phyloP scores from a whole-genome alignment of 2,329 filamentous ascomycete genomes.

The Aureobasidium sp. region DNA sequence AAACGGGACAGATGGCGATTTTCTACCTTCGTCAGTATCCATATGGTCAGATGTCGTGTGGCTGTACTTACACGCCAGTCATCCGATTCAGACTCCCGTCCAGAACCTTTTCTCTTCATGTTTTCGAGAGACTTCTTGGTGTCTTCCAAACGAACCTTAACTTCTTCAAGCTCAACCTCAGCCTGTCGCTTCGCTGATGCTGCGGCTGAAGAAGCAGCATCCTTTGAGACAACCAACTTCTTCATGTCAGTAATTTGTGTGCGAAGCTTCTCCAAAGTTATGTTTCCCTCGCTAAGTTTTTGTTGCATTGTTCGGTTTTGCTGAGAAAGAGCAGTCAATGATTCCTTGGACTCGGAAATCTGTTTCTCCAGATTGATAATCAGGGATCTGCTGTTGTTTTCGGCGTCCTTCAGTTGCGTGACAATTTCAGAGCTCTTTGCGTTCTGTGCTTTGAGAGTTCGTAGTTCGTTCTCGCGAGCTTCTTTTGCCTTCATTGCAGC shows the following conservation, averaged over 20 bases:
- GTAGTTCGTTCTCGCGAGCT: slow-evolving; percentile 70
- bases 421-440: slow-evolving; percentile 90
- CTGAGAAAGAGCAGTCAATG: slow-evolving; percentile 60
- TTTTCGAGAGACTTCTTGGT: slow-evolving; percentile 75
- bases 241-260: slow-evolving; percentile 72
- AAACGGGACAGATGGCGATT: slow-evolving; percentile 83
- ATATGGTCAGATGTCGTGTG: not conserved
- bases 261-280: slow-evolving; percentile 64
- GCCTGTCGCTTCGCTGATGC: slow-evolving; percentile 53
- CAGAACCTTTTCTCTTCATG: slow-evolving; percentile 76
- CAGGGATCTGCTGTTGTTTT: slow-evolving; percentile 66
- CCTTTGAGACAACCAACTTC: slow-evolving; percentile 66
- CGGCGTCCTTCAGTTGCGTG: slow-evolving; percentile 83
- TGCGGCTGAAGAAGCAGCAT: slow-evolving; percentile 60
- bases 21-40: slow-evolving; percentile 39
- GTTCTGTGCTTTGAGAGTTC: slow-evolving; percentile 72
- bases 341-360: slow-evolving; percentile 71
- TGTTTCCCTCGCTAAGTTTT: slow-evolving; percentile 60
- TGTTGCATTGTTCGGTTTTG: slow-evolving; percentile 73
- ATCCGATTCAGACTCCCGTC: slow-evolving; percentile 64
- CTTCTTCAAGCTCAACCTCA: slow-evolving; percentile 67
- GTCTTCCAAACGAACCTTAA: slow-evolving; percentile 70
- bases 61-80: slow-evolving; percentile 68
- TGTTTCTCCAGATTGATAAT: slow-evolving; percentile 88
- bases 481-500: slow-evolving; percentile 92